Base-by-base conservation (phyloP, 2,329 filamentous ascomycete genomes). In the Rhynchosporium secalis region DNA sequence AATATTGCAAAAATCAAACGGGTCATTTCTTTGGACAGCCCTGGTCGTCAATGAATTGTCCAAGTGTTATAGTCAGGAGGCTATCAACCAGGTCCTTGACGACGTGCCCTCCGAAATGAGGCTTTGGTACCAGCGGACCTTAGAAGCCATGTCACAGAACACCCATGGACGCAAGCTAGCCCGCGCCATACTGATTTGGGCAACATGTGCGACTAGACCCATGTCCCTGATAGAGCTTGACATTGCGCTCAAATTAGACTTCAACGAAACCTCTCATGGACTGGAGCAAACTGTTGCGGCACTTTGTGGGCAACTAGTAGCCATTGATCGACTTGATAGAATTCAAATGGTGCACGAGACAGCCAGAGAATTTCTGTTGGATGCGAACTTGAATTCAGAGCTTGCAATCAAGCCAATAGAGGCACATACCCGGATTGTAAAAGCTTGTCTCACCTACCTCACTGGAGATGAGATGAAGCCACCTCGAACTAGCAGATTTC, bases 1-100 rank as follows among this genome's bases (percentile, higher is more conserved):
- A 55, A 75, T 78, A 12, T 56, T 78, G 26, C 61, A 69, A 15
- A 77, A 76, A 56, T 75, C 76, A 6, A 69, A 69, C 2, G 66
- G 61, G 4, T 75, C 64, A 36, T 76, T 76, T 52, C 60, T 76
- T 0, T 76, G 75, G 75, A 69, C 71, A 2, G 38, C 56, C 9
- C 62, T 76, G 3, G 75, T 75, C 2, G 7, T 76, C 26, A 68
- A 73, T 31, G 69, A 75, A 49, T 65, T 77, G 1, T 64, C 69
- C 33, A 51, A 67, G 4, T 67, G 70, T 1, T 71, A 71, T 41
- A 64, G 66, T 0, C 49, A 66, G 2, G 66, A 72, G 33, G 70
- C 68, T 5, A 71, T 74, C 20, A 28, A 70, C n/a, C 28, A 69
- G 15, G 67, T 74, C 26, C 69, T 77, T 10, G 52, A 60, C 13